These are phyloP conservation scores for Ilyonectria sp. DNA, from an alignment of 2,329 filamentous ascomycete species.

Conservation along the genomic window DNA sequence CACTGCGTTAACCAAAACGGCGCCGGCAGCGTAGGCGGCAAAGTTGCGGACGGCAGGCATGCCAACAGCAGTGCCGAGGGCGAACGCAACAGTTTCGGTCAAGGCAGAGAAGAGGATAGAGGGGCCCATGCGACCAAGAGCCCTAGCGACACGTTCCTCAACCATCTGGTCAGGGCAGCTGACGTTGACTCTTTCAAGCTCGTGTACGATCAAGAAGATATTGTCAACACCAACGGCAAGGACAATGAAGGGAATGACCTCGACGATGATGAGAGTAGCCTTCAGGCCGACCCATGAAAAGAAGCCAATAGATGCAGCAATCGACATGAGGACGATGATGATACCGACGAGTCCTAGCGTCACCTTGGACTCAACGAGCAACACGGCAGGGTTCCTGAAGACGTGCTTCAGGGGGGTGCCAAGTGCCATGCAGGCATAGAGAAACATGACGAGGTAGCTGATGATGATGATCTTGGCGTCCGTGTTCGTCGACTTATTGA, in stretches of 20 bases:
- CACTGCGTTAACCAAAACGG: conserved; percentile 97
- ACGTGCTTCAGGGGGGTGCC: conserved; percentile 88
- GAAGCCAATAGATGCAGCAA: conserved; percentile 92
- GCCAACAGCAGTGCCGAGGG: conserved; percentile 91
- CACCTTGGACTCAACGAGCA: conserved; percentile 96
- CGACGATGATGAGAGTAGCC: conserved; percentile 96
- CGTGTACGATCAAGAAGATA: conserved; percentile 98
- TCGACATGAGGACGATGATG: conserved; percentile 96
- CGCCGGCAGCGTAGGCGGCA: conserved; percentile 94
- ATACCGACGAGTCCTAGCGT: conserved; percentile 95
- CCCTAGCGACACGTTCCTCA: conserved; percentile 86
- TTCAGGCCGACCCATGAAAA: conserved; percentile 95
- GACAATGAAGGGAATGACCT: conserved; percentile 98
- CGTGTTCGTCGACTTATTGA: conserved; percentile 98
- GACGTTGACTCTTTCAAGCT: conserved; percentile 95
- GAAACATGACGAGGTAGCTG: conserved; percentile 98
- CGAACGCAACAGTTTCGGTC: conserved; percentile 94
- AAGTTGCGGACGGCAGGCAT: conserved; percentile 99
- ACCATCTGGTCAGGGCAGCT: conserved; percentile 92
- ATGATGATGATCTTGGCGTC: conserved; percentile 97
- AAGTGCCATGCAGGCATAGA: conserved; percentile 94
- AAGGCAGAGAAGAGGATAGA: conserved; percentile 96
- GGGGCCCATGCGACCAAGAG: conserved; percentile 95
- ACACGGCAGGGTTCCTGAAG: conserved; percentile 84
- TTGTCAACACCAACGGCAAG: conserved; percentile 98